Base-by-base conservation (phyloP, 2,329 filamentous ascomycete genomes). In the Claviceps sp. region DNA sequence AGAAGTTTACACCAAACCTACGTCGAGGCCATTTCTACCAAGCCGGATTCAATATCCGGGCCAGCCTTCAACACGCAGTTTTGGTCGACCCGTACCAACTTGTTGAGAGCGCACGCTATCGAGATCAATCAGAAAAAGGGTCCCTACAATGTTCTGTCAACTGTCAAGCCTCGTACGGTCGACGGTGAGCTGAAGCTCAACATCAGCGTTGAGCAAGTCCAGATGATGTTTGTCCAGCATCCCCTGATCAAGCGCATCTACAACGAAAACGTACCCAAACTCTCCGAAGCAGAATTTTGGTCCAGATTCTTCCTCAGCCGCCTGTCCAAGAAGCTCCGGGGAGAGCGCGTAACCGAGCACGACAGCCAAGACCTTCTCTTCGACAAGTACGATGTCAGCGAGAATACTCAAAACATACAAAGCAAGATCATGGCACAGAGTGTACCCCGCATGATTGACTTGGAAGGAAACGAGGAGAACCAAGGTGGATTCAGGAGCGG, bases 391-490 rank as follows among this genome's bases (percentile, higher is more conserved):
- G 78, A 95, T 23, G 81, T 85, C 53, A 77, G 78, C 39, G 85
- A 88, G 55, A 85, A 88, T 58, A 75, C 75, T 36, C 65, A 71
- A 20, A 68, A 68, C 38, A 71, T 77, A 45, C 68, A 74, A 11
- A 76, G 71, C 61, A 76, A 74, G 57, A 72, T 80, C 47, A 71
- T 78, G 57, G 71, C 82, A 3, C 72, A 82, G 37, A 78, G 84
- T 52, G 81, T 98, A 20, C 90, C 93, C 1, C 83, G 90, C 60
- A 90, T 94, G 57, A 90, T 98, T 59, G 86, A 98, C 64, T 69
- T 98, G 26, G 88, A 91, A 63, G 93, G 85, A 34, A 98, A 98
- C 62, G 93, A 97, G 68, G 87, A 93, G 65, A 91, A 98, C 61
- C 83, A 95, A 66, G 94, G 89, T 59, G 87, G 90, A 50, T 80